These are phyloP conservation scores for Cymbopogon flexuosus DNA, from an alignment of 202 grass and related monocot species.

Conservation along the genomic window DNA sequence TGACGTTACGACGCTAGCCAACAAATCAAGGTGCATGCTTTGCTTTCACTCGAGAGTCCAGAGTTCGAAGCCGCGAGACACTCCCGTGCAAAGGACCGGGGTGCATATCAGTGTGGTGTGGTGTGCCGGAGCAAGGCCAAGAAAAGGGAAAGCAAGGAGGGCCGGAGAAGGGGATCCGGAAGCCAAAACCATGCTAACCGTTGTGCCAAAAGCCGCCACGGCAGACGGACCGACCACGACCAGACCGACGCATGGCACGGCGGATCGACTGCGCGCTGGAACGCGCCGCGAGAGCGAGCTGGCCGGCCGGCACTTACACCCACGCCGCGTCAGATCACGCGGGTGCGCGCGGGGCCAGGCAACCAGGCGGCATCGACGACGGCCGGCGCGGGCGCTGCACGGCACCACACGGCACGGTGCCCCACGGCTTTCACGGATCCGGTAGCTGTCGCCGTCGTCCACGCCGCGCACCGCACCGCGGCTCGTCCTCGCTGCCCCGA, in stretches of 20 bases:
- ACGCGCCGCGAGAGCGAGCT: background rate
- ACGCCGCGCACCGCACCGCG: background rate
- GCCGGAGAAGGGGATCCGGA: conserved; percentile 12
- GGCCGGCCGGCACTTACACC: background rate
- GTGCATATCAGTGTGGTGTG: no score
- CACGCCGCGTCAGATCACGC: background rate
- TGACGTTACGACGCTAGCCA: background rate
- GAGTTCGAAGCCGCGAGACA: no score
- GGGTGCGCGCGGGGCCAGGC: background rate
- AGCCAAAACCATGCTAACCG: conserved; percentile 52
- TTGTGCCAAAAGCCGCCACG: conserved; percentile 25
- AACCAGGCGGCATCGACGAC: background rate
- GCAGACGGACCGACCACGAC: background rate
- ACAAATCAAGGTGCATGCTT: background rate
- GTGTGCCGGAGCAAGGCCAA: background rate
- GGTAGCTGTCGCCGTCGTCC: conserved; percentile 38
- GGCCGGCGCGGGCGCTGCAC: background rate
- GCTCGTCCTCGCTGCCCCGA: conserved; percentile 32
- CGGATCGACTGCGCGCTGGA: no score
- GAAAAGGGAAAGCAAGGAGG: rapidly evolving
- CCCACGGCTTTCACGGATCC: conserved; percentile 41
- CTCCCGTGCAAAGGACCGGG: background rate
- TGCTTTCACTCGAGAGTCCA: background rate
- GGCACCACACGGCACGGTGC: background rate
- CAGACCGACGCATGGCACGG: background rate